Conservation (phyloP, 2,329 filamentous ascomycete species). For the Aureobasidium mangrovei region DNA sequence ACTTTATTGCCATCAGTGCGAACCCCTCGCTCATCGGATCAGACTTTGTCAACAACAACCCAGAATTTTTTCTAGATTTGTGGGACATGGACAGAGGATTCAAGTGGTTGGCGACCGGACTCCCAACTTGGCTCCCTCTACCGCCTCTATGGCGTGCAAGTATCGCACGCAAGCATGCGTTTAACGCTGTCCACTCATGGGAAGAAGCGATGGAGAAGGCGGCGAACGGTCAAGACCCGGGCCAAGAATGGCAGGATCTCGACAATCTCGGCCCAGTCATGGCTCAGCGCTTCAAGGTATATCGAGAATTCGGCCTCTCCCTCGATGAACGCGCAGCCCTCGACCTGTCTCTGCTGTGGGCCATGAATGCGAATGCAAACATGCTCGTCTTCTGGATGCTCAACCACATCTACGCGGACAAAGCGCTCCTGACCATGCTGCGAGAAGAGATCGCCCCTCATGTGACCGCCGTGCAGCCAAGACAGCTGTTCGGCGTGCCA, state of each 20-base stretch:
- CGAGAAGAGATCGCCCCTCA: conserved; percentile 29
- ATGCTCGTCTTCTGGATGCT: conserved; percentile 36
- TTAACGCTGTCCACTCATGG: conserved; percentile 22
- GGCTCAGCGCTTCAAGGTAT: conserved; percentile 25
- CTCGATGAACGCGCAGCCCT: conserved; percentile 26
- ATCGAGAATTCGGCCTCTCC: conserved; percentile 25
- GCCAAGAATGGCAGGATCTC: conserved; percentile 26
- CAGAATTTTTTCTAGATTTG: conserved; percentile 46
- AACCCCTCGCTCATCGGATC: conserved; percentile 45
- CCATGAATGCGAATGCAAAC: conserved; percentile 45
- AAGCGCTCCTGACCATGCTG: conserved; percentile 23
- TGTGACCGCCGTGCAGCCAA: conserved; percentile 23
- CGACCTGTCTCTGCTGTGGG: conserved; percentile 47
- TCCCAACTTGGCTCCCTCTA: conserved; percentile 48
- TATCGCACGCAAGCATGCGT: conserved; percentile 26
- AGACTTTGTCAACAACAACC: conserved; percentile 44
- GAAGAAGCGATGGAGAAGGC: conserved; percentile 27
- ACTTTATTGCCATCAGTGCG: conserved; percentile 47
- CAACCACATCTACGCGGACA: conserved; percentile 28
- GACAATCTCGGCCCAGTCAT: conserved; percentile 27
- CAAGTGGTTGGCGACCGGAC: conserved; percentile 44
- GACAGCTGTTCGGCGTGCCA: conserved; percentile 25
- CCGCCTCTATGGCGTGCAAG: conserved; percentile 43
- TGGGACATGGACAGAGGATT: conserved; percentile 48
- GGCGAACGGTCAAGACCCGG: conserved; percentile 23